Conservation (phyloP, 164 flowering plant genomes). For the Aristolochia californica region DNA sequence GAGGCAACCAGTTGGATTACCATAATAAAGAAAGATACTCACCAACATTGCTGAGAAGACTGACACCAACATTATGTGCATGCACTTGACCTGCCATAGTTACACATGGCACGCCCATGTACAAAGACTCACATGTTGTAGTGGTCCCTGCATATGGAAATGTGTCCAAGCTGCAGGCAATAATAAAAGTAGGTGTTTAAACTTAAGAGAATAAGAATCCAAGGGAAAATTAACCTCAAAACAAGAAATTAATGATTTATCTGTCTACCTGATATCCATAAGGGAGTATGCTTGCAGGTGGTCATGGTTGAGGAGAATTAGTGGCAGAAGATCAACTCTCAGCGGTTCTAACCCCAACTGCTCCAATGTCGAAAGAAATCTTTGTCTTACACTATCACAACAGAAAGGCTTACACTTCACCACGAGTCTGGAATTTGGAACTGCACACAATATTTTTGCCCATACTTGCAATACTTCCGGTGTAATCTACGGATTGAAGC, state of each 20-base stretch:
- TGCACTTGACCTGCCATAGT: constrained; percentile 94
- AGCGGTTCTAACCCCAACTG: constrained; percentile 80
- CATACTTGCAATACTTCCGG: constrained; percentile 94
- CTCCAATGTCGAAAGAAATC: constrained; percentile 81
- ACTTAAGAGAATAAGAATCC: background rate
- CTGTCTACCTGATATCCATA: constrained; percentile 86
- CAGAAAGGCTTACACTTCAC: constrained; percentile 96
- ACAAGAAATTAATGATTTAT: background rate
- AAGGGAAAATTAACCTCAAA: background rate
- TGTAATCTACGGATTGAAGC: constrained; percentile 57
- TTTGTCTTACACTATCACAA: constrained; percentile 83
- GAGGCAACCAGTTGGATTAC: too few species aligned
- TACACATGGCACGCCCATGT: constrained; percentile 98
- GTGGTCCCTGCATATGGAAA: constrained; percentile 99
- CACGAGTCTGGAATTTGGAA: constrained; percentile 94
- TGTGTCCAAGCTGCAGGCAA: constrained; percentile 71
- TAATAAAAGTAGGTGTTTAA: background rate
- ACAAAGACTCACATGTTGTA: constrained; percentile 92
- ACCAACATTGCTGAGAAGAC: constrained; percentile 86
- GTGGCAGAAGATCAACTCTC: constrained; percentile 93
- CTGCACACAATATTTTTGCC: constrained; percentile 89
- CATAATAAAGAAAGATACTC: constrained; percentile 18
- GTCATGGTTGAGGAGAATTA: constrained; percentile 95
- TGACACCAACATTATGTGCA: constrained; percentile 97
- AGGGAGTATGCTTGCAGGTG: constrained; percentile 97